Percentiles rank a stretch among this genome's conserved stretches.
These are phyloP conservation scores for Flaveria bidentis DNA, from an alignment of 129 eudicot species.

Conservation along the genomic window DNA sequence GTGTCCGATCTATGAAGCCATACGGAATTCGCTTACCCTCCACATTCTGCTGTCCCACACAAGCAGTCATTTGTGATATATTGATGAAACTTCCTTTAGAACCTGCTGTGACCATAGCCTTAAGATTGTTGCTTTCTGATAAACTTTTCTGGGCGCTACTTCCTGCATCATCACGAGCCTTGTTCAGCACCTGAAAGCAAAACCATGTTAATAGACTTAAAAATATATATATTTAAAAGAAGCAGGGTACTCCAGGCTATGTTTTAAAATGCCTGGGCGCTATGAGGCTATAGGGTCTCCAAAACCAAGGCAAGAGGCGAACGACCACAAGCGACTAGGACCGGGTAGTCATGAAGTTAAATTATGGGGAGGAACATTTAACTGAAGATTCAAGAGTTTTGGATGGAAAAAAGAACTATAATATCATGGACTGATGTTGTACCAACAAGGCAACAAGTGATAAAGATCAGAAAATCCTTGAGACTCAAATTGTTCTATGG, in stretches of 20 bases:
- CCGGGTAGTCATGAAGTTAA: background rate
- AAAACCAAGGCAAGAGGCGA: too few species aligned
- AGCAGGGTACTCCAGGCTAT: background rate
- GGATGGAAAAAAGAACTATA: background rate
- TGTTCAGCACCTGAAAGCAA: conserved; percentile 73
- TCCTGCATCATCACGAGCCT: conserved; percentile 99
- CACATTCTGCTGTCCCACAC: conserved; percentile 99
- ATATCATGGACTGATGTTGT: background rate
- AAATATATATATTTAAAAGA: background rate
- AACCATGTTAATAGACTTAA: conserved; percentile 17
- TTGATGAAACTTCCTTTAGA: conserved; percentile 98
- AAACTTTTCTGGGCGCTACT: conserved; percentile 94
- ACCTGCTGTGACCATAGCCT: conserved; percentile 99
- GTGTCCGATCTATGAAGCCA: conserved; percentile 82
- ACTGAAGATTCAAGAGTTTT: background rate
- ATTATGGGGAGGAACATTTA: background rate
- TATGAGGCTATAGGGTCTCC: too few species aligned
- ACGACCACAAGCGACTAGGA: background rate
- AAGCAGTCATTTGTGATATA: conserved; percentile 98
- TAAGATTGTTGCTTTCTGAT: conserved; percentile 93
- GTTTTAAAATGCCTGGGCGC: too few species aligned
- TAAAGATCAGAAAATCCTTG: background rate
- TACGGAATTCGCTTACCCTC: conserved; percentile 97
- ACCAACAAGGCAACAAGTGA: background rate
- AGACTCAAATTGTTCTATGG: background rate